Base-by-base conservation (phyloP, 2,329 filamentous ascomycete species). In the Penicillium thymicola region DNA sequence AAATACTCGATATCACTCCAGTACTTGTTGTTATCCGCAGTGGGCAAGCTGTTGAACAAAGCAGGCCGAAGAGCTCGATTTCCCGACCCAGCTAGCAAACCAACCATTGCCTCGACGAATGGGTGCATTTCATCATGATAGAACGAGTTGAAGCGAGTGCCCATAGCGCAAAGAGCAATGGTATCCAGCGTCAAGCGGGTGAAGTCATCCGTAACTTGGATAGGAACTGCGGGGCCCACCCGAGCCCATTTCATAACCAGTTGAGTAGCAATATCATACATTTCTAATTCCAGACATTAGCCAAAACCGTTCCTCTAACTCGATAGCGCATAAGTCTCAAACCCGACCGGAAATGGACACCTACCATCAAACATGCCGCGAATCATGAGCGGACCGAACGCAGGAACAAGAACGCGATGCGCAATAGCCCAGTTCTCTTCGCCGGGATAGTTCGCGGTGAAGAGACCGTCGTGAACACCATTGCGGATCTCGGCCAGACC, bases 171-270 rank as follows among this genome's bases (percentile, higher is more conserved):
- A 28, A 92, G 79, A 1, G 86, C 86, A 9, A 92, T 80, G 0
- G 87, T 88, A 67, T 92, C 89, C 2, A 92, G 79, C 0, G 88
- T 85, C 32, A 91, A 75, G n/a, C 88, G 81, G 2, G 88, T 89
- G 60, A 89, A 89, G 70, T 90, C 86, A 18, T 88, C 85, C 0
- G 83, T 80, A 0, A 83, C 82, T 43, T 79, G 75, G 56, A 92
- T 87, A 10, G 81, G 76, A 43, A 79, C 70, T 2, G 77, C 70
- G 1, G 83, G 74, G 0, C 88, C 88, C 61, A 75, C 68, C 21
- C 77, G 71, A 13, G 73, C 75, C 75, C 75, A 77, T 64, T 76
- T 77, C 60, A 74, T 67, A 18, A 73, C 66, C 36, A 77, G 65
- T 46, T 77, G 75, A 7, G 66, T 68, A 0, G 71, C 71, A 51